These are phyloP conservation scores for Boletus rubroflammeus DNA, from an alignment of 768 basidiomycete species.

Conservation along the genomic window DNA sequence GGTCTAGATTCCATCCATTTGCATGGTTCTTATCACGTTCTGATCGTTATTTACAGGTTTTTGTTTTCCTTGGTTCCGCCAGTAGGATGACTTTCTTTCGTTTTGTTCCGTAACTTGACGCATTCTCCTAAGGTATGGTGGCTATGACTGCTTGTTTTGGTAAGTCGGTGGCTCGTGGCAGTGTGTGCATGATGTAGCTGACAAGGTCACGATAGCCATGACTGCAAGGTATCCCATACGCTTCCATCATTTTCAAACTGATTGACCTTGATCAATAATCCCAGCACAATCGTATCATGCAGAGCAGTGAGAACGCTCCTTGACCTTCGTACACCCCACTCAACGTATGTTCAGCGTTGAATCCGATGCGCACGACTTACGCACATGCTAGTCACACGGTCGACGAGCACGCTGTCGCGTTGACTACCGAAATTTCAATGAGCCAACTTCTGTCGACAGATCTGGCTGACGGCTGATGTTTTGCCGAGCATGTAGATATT, in stretches of 20 bases:
- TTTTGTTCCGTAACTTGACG: background rate
- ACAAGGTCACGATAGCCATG: conserved; percentile 2
- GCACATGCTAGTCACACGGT: background rate
- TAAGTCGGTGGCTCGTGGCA: background rate
- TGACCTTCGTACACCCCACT: background rate
- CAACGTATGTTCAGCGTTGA: background rate
- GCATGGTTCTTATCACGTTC: no score
- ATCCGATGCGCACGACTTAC: background rate
- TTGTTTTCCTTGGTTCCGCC: background rate
- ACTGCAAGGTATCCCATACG: background rate
- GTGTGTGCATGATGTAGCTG: background rate
- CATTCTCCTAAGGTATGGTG: conserved; percentile 4
- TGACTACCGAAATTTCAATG: background rate
- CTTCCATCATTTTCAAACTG: background rate
- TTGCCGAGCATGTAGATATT: background rate
- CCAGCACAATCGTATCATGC: background rate
- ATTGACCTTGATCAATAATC: background rate
- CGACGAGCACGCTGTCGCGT: background rate
- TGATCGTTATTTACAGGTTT: conserved; percentile 4
- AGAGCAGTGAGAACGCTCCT: background rate
- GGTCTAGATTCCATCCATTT: background rate
- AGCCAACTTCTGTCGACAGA: background rate
- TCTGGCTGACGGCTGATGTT: background rate
- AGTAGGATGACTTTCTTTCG: background rate
- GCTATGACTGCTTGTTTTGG: background rate